A percentile compares a stretch with the other conserved stretches of the same genome.
Conservation (phyloP, 148 eudicot species). For the Camellia granthamiana region DNA sequence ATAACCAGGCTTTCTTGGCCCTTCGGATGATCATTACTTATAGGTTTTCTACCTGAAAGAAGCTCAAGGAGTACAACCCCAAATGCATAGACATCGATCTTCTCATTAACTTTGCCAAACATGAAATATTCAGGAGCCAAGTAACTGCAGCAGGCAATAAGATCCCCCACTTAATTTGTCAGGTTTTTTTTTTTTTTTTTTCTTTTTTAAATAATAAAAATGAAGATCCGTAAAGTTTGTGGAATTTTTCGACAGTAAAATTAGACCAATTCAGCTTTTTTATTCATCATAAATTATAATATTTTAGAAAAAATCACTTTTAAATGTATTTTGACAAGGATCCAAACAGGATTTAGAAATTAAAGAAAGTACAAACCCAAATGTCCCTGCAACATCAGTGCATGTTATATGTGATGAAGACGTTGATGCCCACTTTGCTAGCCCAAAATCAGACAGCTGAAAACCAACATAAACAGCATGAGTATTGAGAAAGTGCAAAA, state of each 20-base stretch:
- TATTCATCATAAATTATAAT: background rate
- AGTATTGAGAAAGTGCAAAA: slow-evolving; percentile 7
- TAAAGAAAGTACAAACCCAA: slow-evolving; percentile 55
- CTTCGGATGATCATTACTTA: slow-evolving; percentile 39
- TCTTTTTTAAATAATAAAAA: no score
- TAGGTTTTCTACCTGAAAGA: slow-evolving; percentile 48
- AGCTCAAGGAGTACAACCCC: slow-evolving; percentile 56
- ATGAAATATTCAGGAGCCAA: slow-evolving; percentile 59
- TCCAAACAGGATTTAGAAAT: background rate
- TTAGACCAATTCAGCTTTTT: background rate
- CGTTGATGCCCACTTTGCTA: slow-evolving; percentile 71
- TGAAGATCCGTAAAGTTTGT: background rate
- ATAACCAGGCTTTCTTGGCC: slow-evolving; percentile 53
- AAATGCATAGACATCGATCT: slow-evolving; percentile 49
- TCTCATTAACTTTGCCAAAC: slow-evolving; percentile 51
- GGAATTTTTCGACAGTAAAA: background rate
- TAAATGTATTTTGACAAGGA: background rate
- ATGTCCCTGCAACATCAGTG: slow-evolving; percentile 90
- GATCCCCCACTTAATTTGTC: background rate
- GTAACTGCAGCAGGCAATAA: slow-evolving; percentile 30
- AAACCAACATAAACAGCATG: slow-evolving; percentile 11
- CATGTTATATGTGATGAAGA: slow-evolving; percentile 51
- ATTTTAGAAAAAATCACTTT: background rate
- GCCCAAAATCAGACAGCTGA: slow-evolving; percentile 96
- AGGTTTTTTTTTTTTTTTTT: no score